Conservation (phyloP, 352 stramenopile species). For the Blastocystis sp. region DNA sequence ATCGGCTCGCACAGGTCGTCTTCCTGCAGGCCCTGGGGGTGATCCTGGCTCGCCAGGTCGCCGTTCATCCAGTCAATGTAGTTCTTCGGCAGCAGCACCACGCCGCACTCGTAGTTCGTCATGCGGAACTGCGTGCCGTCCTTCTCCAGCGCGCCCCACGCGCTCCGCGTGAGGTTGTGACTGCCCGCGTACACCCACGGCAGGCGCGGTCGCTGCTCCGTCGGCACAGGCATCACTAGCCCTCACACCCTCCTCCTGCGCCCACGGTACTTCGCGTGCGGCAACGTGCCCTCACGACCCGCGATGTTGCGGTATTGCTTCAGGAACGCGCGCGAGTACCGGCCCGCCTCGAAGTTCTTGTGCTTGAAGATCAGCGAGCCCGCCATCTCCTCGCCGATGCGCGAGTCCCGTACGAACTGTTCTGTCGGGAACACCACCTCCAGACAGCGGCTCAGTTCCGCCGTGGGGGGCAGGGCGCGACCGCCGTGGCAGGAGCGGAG, state of each 20-base stretch:
- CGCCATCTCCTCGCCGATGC: constrained; percentile 56
- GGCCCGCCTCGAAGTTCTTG: neutral
- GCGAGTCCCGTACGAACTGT: constrained; percentile 12
- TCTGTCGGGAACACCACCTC: constrained; percentile 57
- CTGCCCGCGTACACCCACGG: constrained; percentile 64
- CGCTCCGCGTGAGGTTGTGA: constrained; percentile 64
- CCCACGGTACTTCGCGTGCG: constrained; percentile 53
- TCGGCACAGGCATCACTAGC: constrained; percentile 57
- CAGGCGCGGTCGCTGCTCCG: constrained; percentile 19
- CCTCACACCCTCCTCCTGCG: neutral
- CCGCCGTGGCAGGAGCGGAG: constrained; percentile 28
- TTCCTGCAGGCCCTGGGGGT: neutral
- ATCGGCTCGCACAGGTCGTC: constrained; percentile 14
- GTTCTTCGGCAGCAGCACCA: constrained; percentile 60
- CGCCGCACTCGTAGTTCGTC: constrained; percentile 60
- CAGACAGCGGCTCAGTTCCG: neutral
- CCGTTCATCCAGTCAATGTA: constrained; percentile 56
- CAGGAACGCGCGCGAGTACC: neutral
- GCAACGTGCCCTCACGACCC: constrained; percentile 3
- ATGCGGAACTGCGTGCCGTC: constrained; percentile 27
- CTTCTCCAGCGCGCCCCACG: constrained; percentile 51
- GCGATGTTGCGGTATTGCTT: constrained; percentile 19
- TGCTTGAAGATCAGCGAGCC: constrained; percentile 21
- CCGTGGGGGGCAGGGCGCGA: neutral
- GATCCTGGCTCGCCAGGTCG: constrained; percentile 12